A percentile compares a stretch with the other conserved stretches of the same genome.
These are phyloP conservation scores for Hygrophorus russula DNA, from an alignment of 768 basidiomycete genomes.

Conservation along the genomic window DNA sequence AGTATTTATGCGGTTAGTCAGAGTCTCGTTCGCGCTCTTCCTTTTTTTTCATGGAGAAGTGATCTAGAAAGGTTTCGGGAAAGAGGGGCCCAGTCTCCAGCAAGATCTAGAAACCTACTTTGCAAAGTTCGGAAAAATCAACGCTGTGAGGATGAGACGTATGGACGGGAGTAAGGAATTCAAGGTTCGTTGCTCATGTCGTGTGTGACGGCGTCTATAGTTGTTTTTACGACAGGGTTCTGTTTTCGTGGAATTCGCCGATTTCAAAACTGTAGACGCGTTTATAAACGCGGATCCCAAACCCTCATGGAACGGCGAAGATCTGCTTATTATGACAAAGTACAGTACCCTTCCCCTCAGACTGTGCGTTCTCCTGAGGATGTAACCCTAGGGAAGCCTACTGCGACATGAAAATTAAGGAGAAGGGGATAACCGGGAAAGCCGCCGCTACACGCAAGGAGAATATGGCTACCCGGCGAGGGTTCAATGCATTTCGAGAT, in stretches of 20 bases:
- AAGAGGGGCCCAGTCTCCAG: slow-evolving; percentile 54
- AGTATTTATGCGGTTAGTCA: slow-evolving; percentile 80
- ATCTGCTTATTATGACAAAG: slow-evolving; percentile 85
- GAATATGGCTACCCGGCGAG: slow-evolving; percentile 34
- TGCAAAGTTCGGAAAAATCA: slow-evolving; percentile 61
- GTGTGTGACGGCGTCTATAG: background rate
- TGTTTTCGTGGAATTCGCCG: slow-evolving; percentile 84
- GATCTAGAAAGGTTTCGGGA: slow-evolving; percentile 78
- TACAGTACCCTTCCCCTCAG: slow-evolving; percentile 21
- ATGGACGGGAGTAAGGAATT: slow-evolving; percentile 67
- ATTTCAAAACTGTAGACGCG: slow-evolving; percentile 51
- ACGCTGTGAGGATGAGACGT: slow-evolving; percentile 82
- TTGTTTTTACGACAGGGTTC: slow-evolving; percentile 46
- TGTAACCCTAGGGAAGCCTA: slow-evolving; percentile 52
- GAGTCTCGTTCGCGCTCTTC: background rate
- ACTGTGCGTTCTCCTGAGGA: background rate
- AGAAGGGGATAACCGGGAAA: slow-evolving; percentile 79
- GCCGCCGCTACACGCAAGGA: slow-evolving; percentile 52
- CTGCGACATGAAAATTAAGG: slow-evolving; percentile 92
- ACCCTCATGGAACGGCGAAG: slow-evolving; percentile 66
- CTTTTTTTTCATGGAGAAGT: slow-evolving; percentile 1
- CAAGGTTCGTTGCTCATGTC: slow-evolving; percentile 46
- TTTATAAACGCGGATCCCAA: slow-evolving; percentile 80
- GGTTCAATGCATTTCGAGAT: slow-evolving; percentile 76
- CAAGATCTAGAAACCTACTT: slow-evolving; percentile 72